phyloP scores from a whole-genome alignment of 164 flowering plant genomes.

The Umbellularia californica region DNA sequence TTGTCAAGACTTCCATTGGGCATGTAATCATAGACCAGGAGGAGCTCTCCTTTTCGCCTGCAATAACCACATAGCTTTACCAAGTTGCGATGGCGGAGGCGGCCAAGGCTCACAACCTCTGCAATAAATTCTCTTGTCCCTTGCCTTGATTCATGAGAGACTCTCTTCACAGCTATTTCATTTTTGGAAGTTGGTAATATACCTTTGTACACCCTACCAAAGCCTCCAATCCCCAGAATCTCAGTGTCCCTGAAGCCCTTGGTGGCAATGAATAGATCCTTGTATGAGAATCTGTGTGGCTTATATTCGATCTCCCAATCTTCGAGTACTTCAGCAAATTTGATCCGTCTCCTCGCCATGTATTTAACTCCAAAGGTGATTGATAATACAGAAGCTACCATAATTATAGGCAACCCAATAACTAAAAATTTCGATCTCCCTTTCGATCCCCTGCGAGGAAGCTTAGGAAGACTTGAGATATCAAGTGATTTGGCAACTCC shows the following conservation, averaged over 20 bases:
- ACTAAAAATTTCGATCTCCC: conserved; percentile 5
- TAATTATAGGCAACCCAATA: conserved; percentile 10
- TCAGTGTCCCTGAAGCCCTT: conserved; percentile 14
- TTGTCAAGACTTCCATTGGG: conserved; percentile 19
- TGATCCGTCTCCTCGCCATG: conserved; percentile 3
- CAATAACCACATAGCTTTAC: conserved; percentile 14
- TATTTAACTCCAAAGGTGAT: not conserved
- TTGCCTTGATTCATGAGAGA: conserved; percentile 21
- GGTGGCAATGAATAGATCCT: conserved; percentile 9
- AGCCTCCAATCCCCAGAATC: conserved; percentile 13
- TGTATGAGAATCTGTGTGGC: conserved; percentile 15
- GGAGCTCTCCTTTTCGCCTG: conserved; percentile 14
- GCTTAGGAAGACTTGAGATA: conserved; percentile 38
- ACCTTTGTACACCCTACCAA: conserved; percentile 19
- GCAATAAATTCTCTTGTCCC: conserved; percentile 20
- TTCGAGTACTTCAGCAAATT: conserved; percentile 12
- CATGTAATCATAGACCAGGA: conserved; percentile 19
- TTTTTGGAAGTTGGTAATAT: not conserved
- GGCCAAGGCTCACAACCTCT: conserved; percentile 18
- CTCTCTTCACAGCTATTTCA: conserved; percentile 17
- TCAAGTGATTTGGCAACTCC: conserved; percentile 36
- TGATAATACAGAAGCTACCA: not conserved
- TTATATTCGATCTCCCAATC: conserved; percentile 11
- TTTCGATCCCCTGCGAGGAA: conserved; percentile 22
- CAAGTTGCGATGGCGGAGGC: conserved; percentile 16